Conservation (phyloP, 2,329 filamentous ascomycete species). For the Penicillium freii region DNA sequence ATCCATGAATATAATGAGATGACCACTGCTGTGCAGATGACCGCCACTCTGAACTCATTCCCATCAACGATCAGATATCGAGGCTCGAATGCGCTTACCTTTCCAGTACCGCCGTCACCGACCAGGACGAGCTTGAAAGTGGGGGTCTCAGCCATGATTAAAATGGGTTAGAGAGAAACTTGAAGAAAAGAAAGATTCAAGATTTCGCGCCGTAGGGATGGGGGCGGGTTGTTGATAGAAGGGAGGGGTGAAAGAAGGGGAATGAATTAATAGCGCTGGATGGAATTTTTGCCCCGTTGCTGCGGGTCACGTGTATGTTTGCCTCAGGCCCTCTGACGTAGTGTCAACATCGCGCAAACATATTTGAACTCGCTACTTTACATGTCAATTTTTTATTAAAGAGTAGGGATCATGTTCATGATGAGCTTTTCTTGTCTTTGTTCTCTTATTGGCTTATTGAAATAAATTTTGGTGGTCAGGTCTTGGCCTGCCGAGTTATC, state of each 20-base stretch:
- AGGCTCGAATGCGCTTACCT: constrained; percentile 62
- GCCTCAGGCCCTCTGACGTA: constrained; percentile 26
- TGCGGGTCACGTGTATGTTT: constrained; percentile 22
- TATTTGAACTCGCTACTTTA: background rate
- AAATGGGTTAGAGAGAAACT: constrained; percentile 15
- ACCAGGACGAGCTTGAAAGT: constrained; percentile 99
- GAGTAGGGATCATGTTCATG: background rate
- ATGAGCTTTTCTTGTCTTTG: background rate
- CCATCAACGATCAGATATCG: constrained; percentile 5
- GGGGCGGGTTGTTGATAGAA: constrained; percentile 25
- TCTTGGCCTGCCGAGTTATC: background rate
- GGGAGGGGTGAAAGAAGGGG: constrained; percentile 30
- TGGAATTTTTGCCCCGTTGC: constrained; percentile 34
- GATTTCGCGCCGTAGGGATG: constrained; percentile 23
- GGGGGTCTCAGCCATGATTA: constrained; percentile 66
- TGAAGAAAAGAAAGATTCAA: constrained; percentile 11
- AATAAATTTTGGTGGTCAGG: background rate
- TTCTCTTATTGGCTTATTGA: background rate
- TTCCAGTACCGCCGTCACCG: constrained; percentile 98
- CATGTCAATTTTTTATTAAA: background rate
- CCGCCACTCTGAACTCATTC: constrained; percentile 3
- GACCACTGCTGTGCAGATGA: background rate
- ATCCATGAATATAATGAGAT: background rate
- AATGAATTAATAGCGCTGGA: constrained; percentile 28
- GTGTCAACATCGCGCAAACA: constrained; percentile 11